Percentiles rank a stretch among this genome's conserved stretches.
Evolutionary conservation across 2,329 filamentous ascomycete genomes (phyloP).

Genomic region (Aspergillus sp.): DNA sequence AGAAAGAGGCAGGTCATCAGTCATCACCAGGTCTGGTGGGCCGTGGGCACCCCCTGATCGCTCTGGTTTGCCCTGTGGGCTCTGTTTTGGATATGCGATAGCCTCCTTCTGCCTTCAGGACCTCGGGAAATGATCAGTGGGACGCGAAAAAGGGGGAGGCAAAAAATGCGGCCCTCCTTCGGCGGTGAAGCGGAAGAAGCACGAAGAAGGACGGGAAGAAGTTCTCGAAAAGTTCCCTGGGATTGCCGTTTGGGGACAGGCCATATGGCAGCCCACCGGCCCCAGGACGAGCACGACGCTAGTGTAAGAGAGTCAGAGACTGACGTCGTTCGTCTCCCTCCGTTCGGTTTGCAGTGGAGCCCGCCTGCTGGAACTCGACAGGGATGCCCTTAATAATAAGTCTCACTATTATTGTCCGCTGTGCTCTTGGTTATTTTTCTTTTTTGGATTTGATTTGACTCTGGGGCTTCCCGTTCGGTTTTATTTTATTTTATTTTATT

Average conservation of each 20-base stretch:
- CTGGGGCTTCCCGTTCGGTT: slow-evolving; percentile 12
- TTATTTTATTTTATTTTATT: background rate
- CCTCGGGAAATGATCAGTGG: slow-evolving; percentile 11
- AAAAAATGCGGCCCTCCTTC: background rate
- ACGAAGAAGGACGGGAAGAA: slow-evolving; percentile 1
- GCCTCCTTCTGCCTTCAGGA: background rate
- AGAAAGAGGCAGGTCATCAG: background rate
- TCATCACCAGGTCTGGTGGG: background rate
- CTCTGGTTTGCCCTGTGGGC: background rate
- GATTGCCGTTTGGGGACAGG: slow-evolving; percentile 22
- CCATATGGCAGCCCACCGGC: slow-evolving; percentile 17
- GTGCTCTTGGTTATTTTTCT: slow-evolving; percentile 2
- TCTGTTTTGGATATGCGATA: slow-evolving; percentile 5
- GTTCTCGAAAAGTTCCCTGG: slow-evolving; percentile 28
- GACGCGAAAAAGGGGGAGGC: slow-evolving; percentile 18
- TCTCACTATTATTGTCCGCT: slow-evolving; percentile 8
- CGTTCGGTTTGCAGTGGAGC: slow-evolving; percentile 18
- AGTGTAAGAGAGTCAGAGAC: slow-evolving; percentile 15
- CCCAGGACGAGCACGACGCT: slow-evolving; percentile 1
- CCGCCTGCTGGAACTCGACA: slow-evolving; percentile 19
- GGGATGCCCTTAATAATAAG: slow-evolving; percentile 15
- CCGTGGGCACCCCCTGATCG: background rate
- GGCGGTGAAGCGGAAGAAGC: background rate
- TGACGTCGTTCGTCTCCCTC: slow-evolving; percentile 21
- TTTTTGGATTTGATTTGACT: slow-evolving; percentile 7